Base-by-base conservation (phyloP, 495 filamentous ascomycete genomes). In the Hyaloscypha variabilis region DNA sequence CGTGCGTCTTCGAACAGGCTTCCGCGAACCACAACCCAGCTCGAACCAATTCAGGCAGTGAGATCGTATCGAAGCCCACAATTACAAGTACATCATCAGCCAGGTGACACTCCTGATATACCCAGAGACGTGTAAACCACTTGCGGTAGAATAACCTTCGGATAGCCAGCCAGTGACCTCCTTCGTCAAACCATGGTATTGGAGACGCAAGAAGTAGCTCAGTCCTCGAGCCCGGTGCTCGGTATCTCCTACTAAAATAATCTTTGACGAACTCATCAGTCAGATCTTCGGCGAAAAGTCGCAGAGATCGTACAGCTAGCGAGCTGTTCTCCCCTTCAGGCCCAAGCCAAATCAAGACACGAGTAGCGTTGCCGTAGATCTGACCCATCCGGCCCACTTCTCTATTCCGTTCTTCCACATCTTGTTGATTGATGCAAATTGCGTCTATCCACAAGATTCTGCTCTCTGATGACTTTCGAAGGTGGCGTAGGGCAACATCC, bases 371-470 rank as follows among this genome's bases (percentile, higher is more conserved):
- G 8, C 30, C 54, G 52, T 76, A 79, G 17, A 79, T 74, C 4
- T 70, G 57, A 0, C 61, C 62, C 75, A 78, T 79, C 4, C 72
- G 51, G 1, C 31, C 46, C 2, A 79, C 71, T 63, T 79, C 76
- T 2, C 59, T 36, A 23, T 60, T 71, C n/a, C 71, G 73, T 57
- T 79, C 77, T 10, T 57, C 34, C 2, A 63, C 30, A 61, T 77
- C 64, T 6, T 62, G n/a, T 63, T 77, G 76, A 46, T 78, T 73
- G 64, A 78, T 73, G 69, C n/a, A n/a, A n/a, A n/a, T n/a, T n/a
- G n/a, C 72, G 61, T 77, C 74, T 23, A 77, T 69, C 76, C 75
- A 78, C 0, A 77, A 24, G 11, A 62, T 28, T 5, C 73, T 66
- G 21, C 58, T 28, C 29, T 62, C 26, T 3, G 65, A 54, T 5